phyloP scores from a whole-genome alignment of 176 grass and related monocot species.

The Musa troglodytarum region DNA sequence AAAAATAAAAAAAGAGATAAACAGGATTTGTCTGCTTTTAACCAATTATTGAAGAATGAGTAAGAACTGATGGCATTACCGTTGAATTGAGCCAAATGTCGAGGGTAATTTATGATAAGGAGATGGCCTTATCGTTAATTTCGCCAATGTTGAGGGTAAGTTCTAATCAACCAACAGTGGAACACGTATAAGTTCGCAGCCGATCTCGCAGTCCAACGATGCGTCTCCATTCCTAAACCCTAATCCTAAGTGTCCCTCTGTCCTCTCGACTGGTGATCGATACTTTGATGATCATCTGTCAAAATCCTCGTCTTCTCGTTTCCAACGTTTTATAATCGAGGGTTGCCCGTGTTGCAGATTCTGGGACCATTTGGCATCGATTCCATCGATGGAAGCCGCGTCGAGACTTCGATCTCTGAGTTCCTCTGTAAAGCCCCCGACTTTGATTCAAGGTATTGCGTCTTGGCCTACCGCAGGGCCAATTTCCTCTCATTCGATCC shows the following conservation, averaged over 20 bases:
- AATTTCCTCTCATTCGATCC: slow-evolving; percentile 31
- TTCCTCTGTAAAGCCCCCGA: slow-evolving; percentile 30
- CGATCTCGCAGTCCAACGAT: too few relatives aligned
- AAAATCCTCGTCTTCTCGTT: neutral
- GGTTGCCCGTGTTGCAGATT: neutral
- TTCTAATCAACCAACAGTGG: too few relatives aligned
- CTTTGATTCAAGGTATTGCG: slow-evolving; percentile 6
- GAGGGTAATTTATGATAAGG: too few relatives aligned
- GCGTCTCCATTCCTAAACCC: neutral
- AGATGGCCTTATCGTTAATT: too few relatives aligned
- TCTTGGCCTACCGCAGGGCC: slow-evolving; percentile 3
- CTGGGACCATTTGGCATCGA: neutral
- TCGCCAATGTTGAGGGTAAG: too few relatives aligned
- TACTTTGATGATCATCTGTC: neutral
- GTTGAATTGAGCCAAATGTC: too few relatives aligned
- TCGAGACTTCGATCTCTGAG: slow-evolving; percentile 48
- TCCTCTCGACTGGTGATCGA: neutral
- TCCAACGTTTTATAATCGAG: neutral
- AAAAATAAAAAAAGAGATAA: too few relatives aligned
- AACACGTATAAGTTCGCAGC: too few relatives aligned
- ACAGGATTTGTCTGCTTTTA: too few relatives aligned
- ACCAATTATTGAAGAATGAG: too few relatives aligned
- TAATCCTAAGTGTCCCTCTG: neutral
- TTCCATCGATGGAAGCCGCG: slow-evolving; percentile 37
- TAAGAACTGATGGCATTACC: too few relatives aligned